Conservation (phyloP, 768 basidiomycete genomes). For the Coprinopsis sp. region DNA sequence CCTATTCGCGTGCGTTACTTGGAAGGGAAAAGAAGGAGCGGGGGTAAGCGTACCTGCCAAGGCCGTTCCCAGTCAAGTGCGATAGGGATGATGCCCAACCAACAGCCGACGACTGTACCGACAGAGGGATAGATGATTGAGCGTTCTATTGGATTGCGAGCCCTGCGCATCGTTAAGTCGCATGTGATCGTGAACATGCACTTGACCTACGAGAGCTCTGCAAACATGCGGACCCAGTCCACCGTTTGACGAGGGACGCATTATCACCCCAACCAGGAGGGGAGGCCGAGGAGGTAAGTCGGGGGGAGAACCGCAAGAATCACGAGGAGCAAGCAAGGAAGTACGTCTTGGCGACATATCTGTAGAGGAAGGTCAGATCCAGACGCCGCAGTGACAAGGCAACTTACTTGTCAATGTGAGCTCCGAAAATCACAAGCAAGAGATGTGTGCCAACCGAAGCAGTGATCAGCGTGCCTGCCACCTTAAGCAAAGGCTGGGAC, state of each 20-base stretch:
- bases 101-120: slow-evolving; percentile 69
- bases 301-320: slow-evolving; percentile 63
- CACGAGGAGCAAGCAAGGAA: slow-evolving; percentile 67
- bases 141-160: slow-evolving; percentile 66
- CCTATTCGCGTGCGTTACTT: slow-evolving; percentile 36
- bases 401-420: slow-evolving; percentile 57
- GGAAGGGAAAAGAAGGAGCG: slow-evolving; percentile 1
- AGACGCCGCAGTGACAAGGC: background rate
- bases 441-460: slow-evolving; percentile 44
- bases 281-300: slow-evolving; percentile 68
- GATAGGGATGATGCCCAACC: slow-evolving; percentile 79
- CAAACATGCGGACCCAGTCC: slow-evolving; percentile 80
- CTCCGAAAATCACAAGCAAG: slow-evolving; percentile 66
- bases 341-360: slow-evolving; percentile 48
- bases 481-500: slow-evolving; percentile 45
- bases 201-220: slow-evolving; percentile 67
- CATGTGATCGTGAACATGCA: background rate
- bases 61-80: slow-evolving; percentile 96
- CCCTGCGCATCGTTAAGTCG: slow-evolving; percentile 28
- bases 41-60: slow-evolving; percentile 72
- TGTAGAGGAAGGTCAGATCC: slow-evolving; percentile 5
- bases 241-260: slow-evolving; percentile 46
- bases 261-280: slow-evolving; percentile 35
- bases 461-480: slow-evolving; percentile 48
- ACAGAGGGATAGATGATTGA: slow-evolving; percentile 75